These are phyloP conservation scores for Prunus salicina DNA, from an alignment of 306 rosid genomes.

Conservation along the genomic window DNA sequence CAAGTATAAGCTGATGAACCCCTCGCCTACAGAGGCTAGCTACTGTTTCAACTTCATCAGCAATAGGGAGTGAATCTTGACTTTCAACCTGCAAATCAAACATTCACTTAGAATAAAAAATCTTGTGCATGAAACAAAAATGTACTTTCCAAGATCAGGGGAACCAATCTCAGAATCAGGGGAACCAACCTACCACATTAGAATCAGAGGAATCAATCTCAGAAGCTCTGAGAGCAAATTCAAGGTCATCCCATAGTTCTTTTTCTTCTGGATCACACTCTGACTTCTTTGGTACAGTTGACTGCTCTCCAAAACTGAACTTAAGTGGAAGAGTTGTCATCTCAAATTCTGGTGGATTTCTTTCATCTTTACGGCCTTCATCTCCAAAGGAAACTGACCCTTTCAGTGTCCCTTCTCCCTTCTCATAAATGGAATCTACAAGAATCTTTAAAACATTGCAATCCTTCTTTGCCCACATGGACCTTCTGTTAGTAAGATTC, in stretches of 20 bases:
- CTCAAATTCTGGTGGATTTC: background rate
- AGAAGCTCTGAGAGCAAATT: constrained; percentile 18
- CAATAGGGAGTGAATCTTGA: constrained; percentile 12
- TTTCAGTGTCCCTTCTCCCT: constrained; percentile 22
- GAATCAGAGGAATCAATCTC: constrained; percentile 1
- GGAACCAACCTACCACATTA: constrained; percentile 24
- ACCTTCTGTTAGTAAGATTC: constrained; percentile 8
- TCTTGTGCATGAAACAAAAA: background rate
- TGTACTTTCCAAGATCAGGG: background rate
- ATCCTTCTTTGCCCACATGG: background rate
- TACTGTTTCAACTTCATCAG: constrained; percentile 8
- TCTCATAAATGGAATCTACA: constrained; percentile 22
- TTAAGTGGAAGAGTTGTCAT: constrained; percentile 14
- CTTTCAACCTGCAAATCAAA: constrained; percentile 38
- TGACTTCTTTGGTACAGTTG: background rate
- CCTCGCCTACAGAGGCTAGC: constrained; percentile 43
- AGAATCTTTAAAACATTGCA: constrained; percentile 24
- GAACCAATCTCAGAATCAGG: background rate
- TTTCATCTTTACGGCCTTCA: background rate
- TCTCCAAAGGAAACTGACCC: background rate
- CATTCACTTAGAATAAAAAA: background rate
- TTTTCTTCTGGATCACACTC: background rate
- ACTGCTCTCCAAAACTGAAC: background rate
- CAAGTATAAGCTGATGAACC: constrained; percentile 36
- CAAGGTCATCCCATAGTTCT: background rate